phyloP scores from a whole-genome alignment of 1,139 yeast genomes.

The Debaryomyces singareniensis region DNA sequence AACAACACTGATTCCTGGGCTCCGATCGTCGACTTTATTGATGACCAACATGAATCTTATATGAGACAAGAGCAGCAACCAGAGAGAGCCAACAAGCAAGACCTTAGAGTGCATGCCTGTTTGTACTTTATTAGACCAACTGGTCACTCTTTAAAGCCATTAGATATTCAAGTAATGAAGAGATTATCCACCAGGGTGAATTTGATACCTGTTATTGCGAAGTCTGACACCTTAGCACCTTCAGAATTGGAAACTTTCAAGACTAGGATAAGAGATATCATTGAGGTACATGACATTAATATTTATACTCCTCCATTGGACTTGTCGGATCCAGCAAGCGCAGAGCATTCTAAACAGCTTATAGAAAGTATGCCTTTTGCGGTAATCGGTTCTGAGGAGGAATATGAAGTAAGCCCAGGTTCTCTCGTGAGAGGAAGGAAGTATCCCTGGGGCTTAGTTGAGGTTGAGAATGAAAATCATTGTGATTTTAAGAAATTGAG shows the following conservation, averaged over 20 bases:
- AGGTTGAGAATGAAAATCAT: conserved; percentile 92
- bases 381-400: conserved; percentile 85
- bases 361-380: conserved; percentile 94
- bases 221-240: conserved; percentile 87
- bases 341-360: conserved; percentile 76
- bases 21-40: conserved; percentile 87
- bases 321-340: conserved; percentile 64
- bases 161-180: conserved; percentile 92
- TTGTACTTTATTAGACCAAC: conserved; percentile 93
- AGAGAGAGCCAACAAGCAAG: conserved; percentile 58
- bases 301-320: conserved; percentile 87
- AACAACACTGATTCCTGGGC: conserved; percentile 92
- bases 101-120: conserved; percentile 92
- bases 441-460: conserved; percentile 97
- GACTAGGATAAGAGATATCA: conserved; percentile 79
- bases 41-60: conserved; percentile 91
- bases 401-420: conserved; percentile 72
- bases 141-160: conserved; percentile 89
- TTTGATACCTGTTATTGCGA: conserved; percentile 91
- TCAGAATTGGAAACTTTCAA: conserved; percentile 78
- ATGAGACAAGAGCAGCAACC: conserved; percentile 99
- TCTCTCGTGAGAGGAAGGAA: conserved; percentile 81
- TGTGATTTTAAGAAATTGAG: conserved; percentile 94
- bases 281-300: conserved; percentile 86
- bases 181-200: conserved; percentile 83